These are phyloP conservation scores for Auriscalpium vulgare DNA, from an alignment of 768 basidiomycete species.

Conservation along the genomic window DNA sequence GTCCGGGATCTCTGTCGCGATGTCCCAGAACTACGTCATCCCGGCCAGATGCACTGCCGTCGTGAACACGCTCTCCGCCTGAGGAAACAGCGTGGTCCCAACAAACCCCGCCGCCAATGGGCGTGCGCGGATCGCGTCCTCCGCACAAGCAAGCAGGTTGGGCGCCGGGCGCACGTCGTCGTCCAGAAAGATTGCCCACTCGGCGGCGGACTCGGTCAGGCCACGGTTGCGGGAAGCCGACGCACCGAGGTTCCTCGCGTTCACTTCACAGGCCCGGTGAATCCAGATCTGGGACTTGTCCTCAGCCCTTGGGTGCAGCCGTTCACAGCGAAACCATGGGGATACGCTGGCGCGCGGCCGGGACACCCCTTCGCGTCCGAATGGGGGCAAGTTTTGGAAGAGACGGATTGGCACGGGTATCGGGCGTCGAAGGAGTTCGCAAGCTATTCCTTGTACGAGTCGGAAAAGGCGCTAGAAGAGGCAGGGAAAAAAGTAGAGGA, in stretches of 20 bases:
- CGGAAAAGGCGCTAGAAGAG: neutral
- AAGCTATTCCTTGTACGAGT: neutral
- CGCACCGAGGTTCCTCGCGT: conserved; percentile 41
- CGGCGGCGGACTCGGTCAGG: conserved; percentile 44
- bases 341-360: conserved; percentile 43
- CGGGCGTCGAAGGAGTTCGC: neutral
- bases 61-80: conserved; percentile 39
- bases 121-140: conserved; percentile 37
- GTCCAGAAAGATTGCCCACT: conserved; percentile 55
- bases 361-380: conserved; percentile 39
- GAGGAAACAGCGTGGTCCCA: conserved; percentile 42
- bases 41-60: conserved; percentile 48
- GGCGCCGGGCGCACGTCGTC: conserved; percentile 41
- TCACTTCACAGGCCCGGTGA: conserved; percentile 51
- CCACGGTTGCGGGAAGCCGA: conserved; percentile 50
- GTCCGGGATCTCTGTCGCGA: conserved; percentile 37
- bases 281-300: conserved; percentile 36
- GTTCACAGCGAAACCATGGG: conserved; percentile 50
- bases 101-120: conserved; percentile 47
- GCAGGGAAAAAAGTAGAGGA: neutral
- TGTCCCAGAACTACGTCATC: conserved; percentile 56
- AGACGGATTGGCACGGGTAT: conserved; percentile 33
- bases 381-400: conserved; percentile 38
- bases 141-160: conserved; percentile 38
- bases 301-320: conserved; percentile 47